A percentile compares a stretch with the other conserved stretches of the same genome.
These are phyloP conservation scores for Castanea crenata DNA, from an alignment of 306 rosid species.

Conservation along the genomic window DNA sequence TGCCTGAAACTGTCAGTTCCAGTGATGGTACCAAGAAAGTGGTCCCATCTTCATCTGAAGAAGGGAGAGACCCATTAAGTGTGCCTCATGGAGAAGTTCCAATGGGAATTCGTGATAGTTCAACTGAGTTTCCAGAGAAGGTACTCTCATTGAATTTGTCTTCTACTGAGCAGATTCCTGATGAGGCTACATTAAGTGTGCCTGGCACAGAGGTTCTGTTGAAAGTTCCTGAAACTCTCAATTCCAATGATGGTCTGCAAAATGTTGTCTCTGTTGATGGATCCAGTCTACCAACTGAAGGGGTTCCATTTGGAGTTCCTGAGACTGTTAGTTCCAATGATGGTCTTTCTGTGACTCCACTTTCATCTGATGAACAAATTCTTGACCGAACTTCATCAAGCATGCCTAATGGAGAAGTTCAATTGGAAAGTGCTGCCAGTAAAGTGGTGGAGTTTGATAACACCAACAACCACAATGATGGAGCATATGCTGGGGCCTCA, in stretches of 20 bases:
- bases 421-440: conserved; percentile 17
- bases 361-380: conserved; percentile 26
- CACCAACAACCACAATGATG: conserved; percentile 21
- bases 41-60: conserved; percentile 12
- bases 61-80: conserved; percentile 14
- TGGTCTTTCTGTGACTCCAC: conserved; percentile 18
- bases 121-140: conserved; percentile 15
- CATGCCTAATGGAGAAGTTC: conserved; percentile 26
- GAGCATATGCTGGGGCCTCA: conserved; percentile 12
- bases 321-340: conserved; percentile 12
- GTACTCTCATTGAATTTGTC: conserved; percentile 17
- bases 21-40: conserved; percentile 13
- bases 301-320: conserved; percentile 20
- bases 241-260: conserved; percentile 15
- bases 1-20: conserved; percentile 10
- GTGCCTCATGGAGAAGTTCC: conserved; percentile 27
- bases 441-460: conserved; percentile 31
- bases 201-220: conserved; percentile 20
- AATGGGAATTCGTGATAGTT: conserved; percentile 1
- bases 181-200: conserved; percentile 4
- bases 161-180: conserved; percentile 25
- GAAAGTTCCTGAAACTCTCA: conserved; percentile 12
- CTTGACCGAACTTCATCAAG: conserved; percentile 13
- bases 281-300: conserved; percentile 26
- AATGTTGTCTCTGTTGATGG: conserved; percentile 13